phyloP scores from a whole-genome alignment of 257 asterid genomes.

The Lycium barbarum region DNA sequence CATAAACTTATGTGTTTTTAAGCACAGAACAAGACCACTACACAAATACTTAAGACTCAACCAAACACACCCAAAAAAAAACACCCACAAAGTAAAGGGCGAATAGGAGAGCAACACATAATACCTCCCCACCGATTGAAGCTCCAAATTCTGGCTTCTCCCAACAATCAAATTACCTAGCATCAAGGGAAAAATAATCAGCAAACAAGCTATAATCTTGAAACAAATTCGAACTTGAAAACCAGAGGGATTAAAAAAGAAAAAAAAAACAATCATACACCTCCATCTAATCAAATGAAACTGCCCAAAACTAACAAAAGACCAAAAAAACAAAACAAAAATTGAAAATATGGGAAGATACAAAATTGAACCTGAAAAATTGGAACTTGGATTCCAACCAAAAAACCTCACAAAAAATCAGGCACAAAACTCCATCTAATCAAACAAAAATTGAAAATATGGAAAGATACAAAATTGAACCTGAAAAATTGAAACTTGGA shows the following conservation, averaged over 20 bases:
- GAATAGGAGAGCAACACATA: neutral
- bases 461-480: neutral
- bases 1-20: neutral
- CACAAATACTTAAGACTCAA: neutral
- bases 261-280: neutral
- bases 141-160: conserved; percentile 6
- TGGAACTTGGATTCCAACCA: neutral
- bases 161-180: conserved; percentile 4
- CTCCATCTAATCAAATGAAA: conserved; percentile 9
- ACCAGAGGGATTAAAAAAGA: neutral
- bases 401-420: conserved; percentile 1
- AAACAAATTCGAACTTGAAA: neutral
- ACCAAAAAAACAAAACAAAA: neutral
- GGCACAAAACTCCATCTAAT: neutral
- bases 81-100: neutral
- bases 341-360: neutral
- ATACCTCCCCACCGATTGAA: conserved; percentile 13
- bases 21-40: neutral
- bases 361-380: conserved; percentile 5
- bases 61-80: neutral
- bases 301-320: neutral
- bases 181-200: neutral
- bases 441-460: neutral
- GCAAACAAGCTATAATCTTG: neutral
- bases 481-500: neutral